Conservation (phyloP, 768 basidiomycete species). For the Tricholomella constricta region DNA sequence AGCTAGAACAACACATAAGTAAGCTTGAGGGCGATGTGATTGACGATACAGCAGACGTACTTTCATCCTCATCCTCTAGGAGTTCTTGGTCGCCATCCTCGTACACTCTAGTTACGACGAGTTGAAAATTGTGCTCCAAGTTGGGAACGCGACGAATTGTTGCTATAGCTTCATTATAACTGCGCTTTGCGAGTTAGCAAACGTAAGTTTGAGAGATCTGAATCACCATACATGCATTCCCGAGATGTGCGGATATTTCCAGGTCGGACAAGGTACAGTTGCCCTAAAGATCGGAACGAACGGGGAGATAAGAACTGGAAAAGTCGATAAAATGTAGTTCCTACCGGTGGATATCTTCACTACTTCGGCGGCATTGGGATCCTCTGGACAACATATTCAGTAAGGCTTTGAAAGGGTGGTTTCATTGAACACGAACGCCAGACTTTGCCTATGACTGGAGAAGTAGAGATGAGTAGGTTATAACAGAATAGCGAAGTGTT, state of each 20-base stretch:
- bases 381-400: conserved; percentile 57
- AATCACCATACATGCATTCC: conserved; percentile 88
- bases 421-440: conserved; percentile 72
- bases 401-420: conserved; percentile 14
- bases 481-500: conserved; percentile 8
- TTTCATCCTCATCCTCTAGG: conserved; percentile 91
- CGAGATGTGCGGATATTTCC: conserved; percentile 88
- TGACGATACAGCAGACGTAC: conserved; percentile 38
- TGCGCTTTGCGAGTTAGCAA: conserved; percentile 31
- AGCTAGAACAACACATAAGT: conserved; percentile 46
- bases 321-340: not conserved
- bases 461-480: conserved; percentile 20
- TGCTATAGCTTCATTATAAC: conserved; percentile 94
- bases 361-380: conserved; percentile 92
- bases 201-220: not conserved
- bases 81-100: conserved; percentile 97
- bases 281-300: conserved; percentile 40
- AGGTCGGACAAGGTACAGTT: conserved; percentile 88
- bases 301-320: conserved; percentile 7
- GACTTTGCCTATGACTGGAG: conserved; percentile 83
- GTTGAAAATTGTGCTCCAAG: conserved; percentile 79
- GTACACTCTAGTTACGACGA: conserved; percentile 95
- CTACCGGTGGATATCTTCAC: conserved; percentile 85
- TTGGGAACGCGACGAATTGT: conserved; percentile 85
- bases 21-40: not conserved